phyloP scores from a whole-genome alignment of 2,329 filamentous ascomycete species.

The Colletotrichum caudatum region DNA sequence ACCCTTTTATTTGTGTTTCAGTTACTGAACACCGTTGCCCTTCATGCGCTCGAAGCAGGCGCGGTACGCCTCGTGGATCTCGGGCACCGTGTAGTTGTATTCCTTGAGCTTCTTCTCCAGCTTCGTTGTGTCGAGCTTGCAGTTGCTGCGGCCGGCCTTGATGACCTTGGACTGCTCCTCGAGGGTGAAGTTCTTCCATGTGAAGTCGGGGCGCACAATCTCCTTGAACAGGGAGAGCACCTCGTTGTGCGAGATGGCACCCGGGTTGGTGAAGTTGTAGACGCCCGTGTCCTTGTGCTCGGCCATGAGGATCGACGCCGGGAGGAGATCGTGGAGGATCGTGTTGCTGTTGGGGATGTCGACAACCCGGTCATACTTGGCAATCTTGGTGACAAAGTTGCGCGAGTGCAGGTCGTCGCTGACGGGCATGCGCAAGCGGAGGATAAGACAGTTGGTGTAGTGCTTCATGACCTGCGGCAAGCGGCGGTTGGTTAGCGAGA shows the following conservation, averaged over 20 bases:
- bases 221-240: slow-evolving; percentile 72
- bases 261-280: slow-evolving; percentile 79
- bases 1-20: background rate
- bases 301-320: slow-evolving; percentile 69
- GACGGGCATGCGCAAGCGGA: slow-evolving; percentile 77
- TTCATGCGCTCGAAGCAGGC: slow-evolving; percentile 74
- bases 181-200: slow-evolving; percentile 74
- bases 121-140: slow-evolving; percentile 72
- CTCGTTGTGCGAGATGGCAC: slow-evolving; percentile 78
- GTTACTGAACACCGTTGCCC: slow-evolving; percentile 63
- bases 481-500: slow-evolving; percentile 19
- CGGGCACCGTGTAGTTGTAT: slow-evolving; percentile 69
- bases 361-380: slow-evolving; percentile 73
- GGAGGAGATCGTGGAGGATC: slow-evolving; percentile 73
- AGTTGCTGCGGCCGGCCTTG: slow-evolving; percentile 76
- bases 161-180: slow-evolving; percentile 76
- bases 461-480: slow-evolving; percentile 66
- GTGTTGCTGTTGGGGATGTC: slow-evolving; percentile 78
- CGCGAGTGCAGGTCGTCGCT: slow-evolving; percentile 74
- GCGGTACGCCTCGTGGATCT: slow-evolving; percentile 72
- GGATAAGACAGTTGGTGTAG: slow-evolving; percentile 71
- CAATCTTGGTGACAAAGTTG: slow-evolving; percentile 78
- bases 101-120: slow-evolving; percentile 69
- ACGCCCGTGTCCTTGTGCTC: slow-evolving; percentile 72
- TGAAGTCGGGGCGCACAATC: slow-evolving; percentile 70